These are phyloP conservation scores for Kentomonas sorsogonicus DNA, from an alignment of 208 protist species.

Conservation along the genomic window DNA sequence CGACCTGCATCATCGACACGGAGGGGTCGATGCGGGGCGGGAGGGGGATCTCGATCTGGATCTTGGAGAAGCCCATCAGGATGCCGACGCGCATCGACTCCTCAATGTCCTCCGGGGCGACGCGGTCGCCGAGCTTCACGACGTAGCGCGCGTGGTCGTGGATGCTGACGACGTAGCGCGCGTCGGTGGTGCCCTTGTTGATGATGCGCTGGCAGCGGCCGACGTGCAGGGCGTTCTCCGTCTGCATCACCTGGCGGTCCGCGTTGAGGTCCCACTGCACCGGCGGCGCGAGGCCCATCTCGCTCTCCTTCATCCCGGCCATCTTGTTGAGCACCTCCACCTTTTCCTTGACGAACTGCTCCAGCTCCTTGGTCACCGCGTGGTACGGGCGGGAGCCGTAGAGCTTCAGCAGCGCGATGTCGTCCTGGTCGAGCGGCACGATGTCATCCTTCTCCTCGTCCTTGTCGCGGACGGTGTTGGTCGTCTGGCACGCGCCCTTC, in stretches of 20 bases:
- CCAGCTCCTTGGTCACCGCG: conserved; percentile 93
- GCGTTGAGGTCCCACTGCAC: conserved; percentile 98
- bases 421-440: conserved; percentile 95
- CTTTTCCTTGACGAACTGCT: conserved; percentile 96
- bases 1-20: conserved; percentile 99
- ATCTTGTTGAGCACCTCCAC: conserved; percentile 95
- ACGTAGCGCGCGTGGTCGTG: conserved; percentile 99
- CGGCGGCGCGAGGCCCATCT: conserved; percentile 98
- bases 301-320: conserved; percentile 97
- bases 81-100: conserved; percentile 99
- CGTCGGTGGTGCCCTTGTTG: conserved; percentile 86
- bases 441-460: conserved; percentile 87
- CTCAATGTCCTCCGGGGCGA: conserved; percentile 99
- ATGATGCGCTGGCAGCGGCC: conserved; percentile 99
- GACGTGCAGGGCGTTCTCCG: conserved; percentile 98
- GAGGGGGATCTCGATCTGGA: conserved; percentile 99
- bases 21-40: conserved; percentile 99
- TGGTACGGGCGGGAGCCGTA: conserved; percentile 97
- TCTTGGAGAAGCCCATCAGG: conserved; percentile 96
- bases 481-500: conserved; percentile 84
- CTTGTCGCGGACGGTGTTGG: conserved; percentile 69
- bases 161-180: conserved; percentile 98
- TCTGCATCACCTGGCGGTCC: conserved; percentile 96
- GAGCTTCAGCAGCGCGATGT: conserved; percentile 98
- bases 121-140: conserved; percentile 97